phyloP scores from a whole-genome alignment of 495 filamentous ascomycete genomes.

The Penicillium verhagenii region DNA sequence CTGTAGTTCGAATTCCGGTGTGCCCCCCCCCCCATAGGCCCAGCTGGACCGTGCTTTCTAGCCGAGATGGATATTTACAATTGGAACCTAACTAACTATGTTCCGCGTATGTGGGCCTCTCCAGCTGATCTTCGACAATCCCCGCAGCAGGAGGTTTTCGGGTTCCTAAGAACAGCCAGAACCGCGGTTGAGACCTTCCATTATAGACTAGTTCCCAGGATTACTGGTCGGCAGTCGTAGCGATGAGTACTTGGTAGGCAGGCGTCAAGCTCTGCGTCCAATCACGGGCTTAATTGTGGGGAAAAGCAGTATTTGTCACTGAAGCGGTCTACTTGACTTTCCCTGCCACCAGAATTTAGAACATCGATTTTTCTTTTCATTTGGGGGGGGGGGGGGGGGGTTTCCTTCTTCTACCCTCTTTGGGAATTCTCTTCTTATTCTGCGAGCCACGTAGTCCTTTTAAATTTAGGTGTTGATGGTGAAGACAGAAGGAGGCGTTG shows the following conservation, averaged over 20 bases:
- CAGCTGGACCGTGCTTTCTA: conserved; percentile 6
- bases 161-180: neutral
- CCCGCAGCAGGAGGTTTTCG: conserved; percentile 2
- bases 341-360: neutral
- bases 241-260: no score
- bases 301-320: conserved; percentile 15
- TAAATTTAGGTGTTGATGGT: neutral
- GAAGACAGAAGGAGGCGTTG: neutral
- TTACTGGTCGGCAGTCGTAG: neutral
- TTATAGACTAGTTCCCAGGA: neutral
- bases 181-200: neutral
- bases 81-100: neutral
- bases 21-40: neutral
- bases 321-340: conserved; percentile 4
- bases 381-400: no score
- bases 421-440: neutral
- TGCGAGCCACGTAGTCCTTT: conserved; percentile 12
- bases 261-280: neutral
- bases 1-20: neutral
- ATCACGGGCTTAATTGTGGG: conserved; percentile 3
- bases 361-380: no score
- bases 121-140: conserved; percentile 6
- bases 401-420: no score
- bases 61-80: conserved; percentile 5
- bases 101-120: conserved; percentile 1